Base-by-base conservation (phyloP, 2,329 filamentous ascomycete genomes). In the Aspergillus sp. region DNA sequence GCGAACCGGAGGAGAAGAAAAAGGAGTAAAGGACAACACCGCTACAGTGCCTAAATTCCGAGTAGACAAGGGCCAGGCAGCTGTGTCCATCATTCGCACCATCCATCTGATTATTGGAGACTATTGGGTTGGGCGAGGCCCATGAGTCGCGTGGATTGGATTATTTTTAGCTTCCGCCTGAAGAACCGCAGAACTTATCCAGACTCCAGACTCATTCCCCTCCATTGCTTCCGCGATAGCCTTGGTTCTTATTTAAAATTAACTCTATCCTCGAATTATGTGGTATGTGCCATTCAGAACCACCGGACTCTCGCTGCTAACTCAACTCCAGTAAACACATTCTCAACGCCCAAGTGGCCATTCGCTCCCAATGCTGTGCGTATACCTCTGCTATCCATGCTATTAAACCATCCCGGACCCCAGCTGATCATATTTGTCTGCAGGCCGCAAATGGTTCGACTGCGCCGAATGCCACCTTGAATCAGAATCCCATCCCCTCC, bases 371-470 rank as follows among this genome's bases (percentile, higher is more conserved):
- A 62, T 99, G 95, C 83, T 99, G 95, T 93, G 85, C 69, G 87
- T 77, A 39, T 42, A 45, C 48, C 22, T 50, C 45, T 13, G 33
- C 17, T 30, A 33, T 19, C 3, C 33, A 9, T 42, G 8, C 17
- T 17, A 24, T 15, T 41, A 20, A 22, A 44, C 24, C 19, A 45
- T 12, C 22, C n/a, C 30, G 24, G 39, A 24, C 41, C 40, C 37
- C 34, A 48, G 11, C 51, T 45, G 12, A 42, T 27, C 7, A 0
- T n/a, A 6, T 8, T 33, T 2, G 15, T 30, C 19, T 7, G 22
- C 68, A 93, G 91, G 91, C 81, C 85, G 86, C 60, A 97, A 96
- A 82, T 99, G 96, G 96, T 99, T 97, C 79, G 95, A 99, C 81
- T 99, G 95, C 78, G 90, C 91, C 64, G 89, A 97, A 74, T 99